Conservation (phyloP, 1,284 basidiomycete genomes). For the Gomphus sp. region DNA sequence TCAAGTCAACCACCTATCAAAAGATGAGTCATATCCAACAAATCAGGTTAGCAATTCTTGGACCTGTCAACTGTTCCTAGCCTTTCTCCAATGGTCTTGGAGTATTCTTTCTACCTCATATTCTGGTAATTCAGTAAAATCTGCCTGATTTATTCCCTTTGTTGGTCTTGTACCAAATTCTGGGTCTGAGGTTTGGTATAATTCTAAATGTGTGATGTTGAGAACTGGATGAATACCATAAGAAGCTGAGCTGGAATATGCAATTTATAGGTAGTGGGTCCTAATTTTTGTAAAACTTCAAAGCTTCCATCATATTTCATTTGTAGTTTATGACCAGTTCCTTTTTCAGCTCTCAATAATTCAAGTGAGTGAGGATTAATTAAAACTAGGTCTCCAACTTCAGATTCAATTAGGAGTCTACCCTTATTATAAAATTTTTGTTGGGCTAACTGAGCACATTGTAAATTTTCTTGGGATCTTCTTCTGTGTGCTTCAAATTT, state of each 20-base stretch:
- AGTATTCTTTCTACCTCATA: constrained; percentile 1
- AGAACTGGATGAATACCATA: constrained; percentile 5
- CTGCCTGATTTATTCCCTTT: not conserved
- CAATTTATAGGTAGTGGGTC: not conserved
- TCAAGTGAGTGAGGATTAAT: not conserved
- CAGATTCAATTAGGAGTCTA: not conserved
- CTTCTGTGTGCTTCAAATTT: no score
- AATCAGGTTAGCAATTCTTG: not conserved
- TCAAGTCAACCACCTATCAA: not conserved
- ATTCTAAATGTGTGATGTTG: not conserved
- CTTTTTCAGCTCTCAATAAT: not conserved
- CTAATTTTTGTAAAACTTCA: not conserved
- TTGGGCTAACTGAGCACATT: not conserved
- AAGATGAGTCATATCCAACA: not conserved
- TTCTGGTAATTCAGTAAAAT: not conserved
- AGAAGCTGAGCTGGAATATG: not conserved
- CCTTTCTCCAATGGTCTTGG: no score
- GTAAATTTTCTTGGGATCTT: not conserved
- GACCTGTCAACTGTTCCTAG: not conserved
- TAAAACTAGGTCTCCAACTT: not conserved
- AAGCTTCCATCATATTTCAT: constrained; percentile 1
- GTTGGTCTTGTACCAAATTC: not conserved
- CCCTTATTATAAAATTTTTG: not conserved
- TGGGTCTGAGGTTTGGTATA: not conserved
- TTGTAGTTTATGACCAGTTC: not conserved